These are phyloP conservation scores for Pseudogymnoascus sp. DNA, from an alignment of 2,329 filamentous ascomycete species.

Conservation along the genomic window DNA sequence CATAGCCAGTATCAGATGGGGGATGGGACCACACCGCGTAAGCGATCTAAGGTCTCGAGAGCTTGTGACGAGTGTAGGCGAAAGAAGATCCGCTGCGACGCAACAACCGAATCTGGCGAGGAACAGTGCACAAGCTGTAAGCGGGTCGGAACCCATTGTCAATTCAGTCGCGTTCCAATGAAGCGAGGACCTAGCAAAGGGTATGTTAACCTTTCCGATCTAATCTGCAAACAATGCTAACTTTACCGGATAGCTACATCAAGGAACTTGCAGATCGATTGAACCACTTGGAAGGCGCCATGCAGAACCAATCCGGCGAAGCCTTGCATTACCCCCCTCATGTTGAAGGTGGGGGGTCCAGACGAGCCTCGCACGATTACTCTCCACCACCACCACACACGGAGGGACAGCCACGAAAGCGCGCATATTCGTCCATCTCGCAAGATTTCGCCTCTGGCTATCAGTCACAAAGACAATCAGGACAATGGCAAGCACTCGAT, in stretches of 20 bases:
- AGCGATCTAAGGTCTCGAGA: constrained; percentile 78
- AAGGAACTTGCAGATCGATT: constrained; percentile 85
- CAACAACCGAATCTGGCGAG: constrained; percentile 64
- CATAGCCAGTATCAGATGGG: constrained; percentile 40
- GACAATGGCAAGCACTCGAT: constrained; percentile 24
- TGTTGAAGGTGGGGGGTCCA: constrained; percentile 33
- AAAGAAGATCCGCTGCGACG: constrained; percentile 88
- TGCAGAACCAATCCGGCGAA: constrained; percentile 48
- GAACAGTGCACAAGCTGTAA: constrained; percentile 77
- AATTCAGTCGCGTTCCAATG: constrained; percentile 82
- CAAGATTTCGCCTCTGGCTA: constrained; percentile 39
- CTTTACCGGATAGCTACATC: constrained; percentile 59
- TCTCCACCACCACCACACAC: constrained; percentile 43
- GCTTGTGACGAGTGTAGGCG: constrained; percentile 85
- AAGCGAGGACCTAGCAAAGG: constrained; percentile 88
- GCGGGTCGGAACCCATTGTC: constrained; percentile 67
- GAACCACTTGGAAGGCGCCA: constrained; percentile 73
- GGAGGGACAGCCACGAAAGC: constrained; percentile 37
- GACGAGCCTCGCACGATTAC: constrained; percentile 45
- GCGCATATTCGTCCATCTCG: constrained; percentile 43
- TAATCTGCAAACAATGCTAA: constrained; percentile 16
- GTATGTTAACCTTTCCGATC: constrained; percentile 37
- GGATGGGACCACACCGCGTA: constrained; percentile 53
- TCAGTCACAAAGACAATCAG: constrained; percentile 27
- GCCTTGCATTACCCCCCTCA: constrained; percentile 36